Evolutionary conservation across 805 yeast genomes (phyloP).

Genomic region (Spathaspora boniae): DNA sequence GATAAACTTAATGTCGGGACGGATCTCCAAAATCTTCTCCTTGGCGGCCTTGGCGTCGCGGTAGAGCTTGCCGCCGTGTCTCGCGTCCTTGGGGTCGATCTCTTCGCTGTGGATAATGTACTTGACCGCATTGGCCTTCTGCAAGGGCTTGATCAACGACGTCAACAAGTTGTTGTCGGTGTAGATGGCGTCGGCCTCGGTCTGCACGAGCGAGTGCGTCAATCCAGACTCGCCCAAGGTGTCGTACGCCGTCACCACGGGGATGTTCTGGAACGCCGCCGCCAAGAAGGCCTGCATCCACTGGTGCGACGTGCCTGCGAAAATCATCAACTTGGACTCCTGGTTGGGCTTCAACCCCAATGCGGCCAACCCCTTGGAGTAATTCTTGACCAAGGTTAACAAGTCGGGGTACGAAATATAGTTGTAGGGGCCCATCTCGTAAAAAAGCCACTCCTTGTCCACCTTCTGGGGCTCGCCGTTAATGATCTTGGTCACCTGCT

Average conservation of each 20-base stretch:
- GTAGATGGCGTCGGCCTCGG: slow-evolving; percentile 74
- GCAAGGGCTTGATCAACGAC: slow-evolving; percentile 68
- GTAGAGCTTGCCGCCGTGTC: slow-evolving; percentile 60
- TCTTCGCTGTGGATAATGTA: slow-evolving; percentile 68
- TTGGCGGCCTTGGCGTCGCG: slow-evolving; percentile 54
- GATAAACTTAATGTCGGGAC: slow-evolving; percentile 72
- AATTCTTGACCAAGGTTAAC: slow-evolving; percentile 41
- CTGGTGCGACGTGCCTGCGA: slow-evolving; percentile 80
- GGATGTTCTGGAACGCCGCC: slow-evolving; percentile 70
- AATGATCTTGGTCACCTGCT: slow-evolving; percentile 66
- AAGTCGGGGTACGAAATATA: slow-evolving; percentile 63
- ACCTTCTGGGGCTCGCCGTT: slow-evolving; percentile 72
- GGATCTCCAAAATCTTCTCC: slow-evolving; percentile 55
- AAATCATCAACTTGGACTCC: slow-evolving; percentile 69
- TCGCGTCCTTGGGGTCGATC: slow-evolving; percentile 58
- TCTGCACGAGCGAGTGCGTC: slow-evolving; percentile 79
- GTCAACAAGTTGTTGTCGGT: slow-evolving; percentile 75
- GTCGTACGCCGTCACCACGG: slow-evolving; percentile 94
- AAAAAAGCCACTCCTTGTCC: slow-evolving; percentile 85
- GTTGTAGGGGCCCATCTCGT: slow-evolving; percentile 71
- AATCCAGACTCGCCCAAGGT: slow-evolving; percentile 88
- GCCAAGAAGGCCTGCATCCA: slow-evolving; percentile 91
- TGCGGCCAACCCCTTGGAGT: slow-evolving; percentile 73
- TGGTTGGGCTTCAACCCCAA: slow-evolving; percentile 66
- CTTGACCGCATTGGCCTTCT: slow-evolving; percentile 57